Evolutionary conservation across 2,329 filamentous ascomycete species (phyloP), one percentile per base, ranked within the genome.

Genomic region (Drechslera avenae): DNA sequence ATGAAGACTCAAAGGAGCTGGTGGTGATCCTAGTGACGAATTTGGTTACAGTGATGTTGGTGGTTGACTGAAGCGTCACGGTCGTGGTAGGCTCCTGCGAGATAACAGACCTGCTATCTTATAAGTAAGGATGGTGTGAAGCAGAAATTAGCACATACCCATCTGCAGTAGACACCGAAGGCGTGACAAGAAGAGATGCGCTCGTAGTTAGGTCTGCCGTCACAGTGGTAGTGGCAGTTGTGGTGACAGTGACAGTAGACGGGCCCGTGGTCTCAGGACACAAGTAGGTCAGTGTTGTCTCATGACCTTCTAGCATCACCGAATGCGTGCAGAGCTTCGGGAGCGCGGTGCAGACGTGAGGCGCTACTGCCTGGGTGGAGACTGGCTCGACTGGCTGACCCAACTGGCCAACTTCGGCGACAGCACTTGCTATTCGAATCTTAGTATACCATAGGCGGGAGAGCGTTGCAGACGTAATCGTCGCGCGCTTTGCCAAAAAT

Each of bases 261-360:
- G 32, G 56, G 2, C 45, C 54, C 19, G 47, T 7, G 6, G 42
- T 45, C 45, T 54, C 47, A 6, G 62, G 55, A 32, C 64, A 67
- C 5, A 66, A 41, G 28, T 65, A 67, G 26, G 63, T 65, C 17
- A 66, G 31, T n/a, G 39, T 57, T 4, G 53, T 66, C n/a, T 55
- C 44, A 14, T 36, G 16, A 13, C 62, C 62, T 8, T 46, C 32
- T 19, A 66, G 39, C 46, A 58, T 46, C 12, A 42, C 62, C 5
- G 50, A 12, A n/a, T 50, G 59, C 6, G 63, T 66, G 45, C 64
- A 68, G 13, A 68, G 54, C 40, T 49, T 53, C 12, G 62, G 59
- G 14, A 59, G 50, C 54, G 47, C 39, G 3, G 46, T 18, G 18
- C 62, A 65, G 46, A 21, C 33, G 23, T 23, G 52, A 43, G 51